Conservation (phyloP, 176 grass and related monocot genomes). For the Bothriochloa decipiens region DNA sequence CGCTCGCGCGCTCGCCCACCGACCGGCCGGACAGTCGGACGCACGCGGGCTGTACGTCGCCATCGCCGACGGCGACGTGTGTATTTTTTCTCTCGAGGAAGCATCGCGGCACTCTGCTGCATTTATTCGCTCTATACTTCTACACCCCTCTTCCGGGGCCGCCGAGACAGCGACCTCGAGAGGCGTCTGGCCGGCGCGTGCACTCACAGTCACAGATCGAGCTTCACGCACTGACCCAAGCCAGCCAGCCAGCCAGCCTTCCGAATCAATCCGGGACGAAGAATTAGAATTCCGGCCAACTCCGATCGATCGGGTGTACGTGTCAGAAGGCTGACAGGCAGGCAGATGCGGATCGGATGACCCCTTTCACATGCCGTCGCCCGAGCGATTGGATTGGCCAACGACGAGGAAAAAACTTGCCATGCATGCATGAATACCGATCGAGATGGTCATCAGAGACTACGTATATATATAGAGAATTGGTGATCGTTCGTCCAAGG, state of each 20-base stretch:
- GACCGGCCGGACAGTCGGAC: neutral
- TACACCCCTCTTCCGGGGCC: neutral
- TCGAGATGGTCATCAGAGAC: neutral
- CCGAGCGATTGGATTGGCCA: neutral
- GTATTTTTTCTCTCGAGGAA: neutral
- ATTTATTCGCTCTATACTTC: neutral
- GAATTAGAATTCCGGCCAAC: neutral
- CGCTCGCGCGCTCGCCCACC: neutral
- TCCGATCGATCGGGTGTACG: neutral
- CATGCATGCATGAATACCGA: neutral
- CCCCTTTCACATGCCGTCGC: slow-evolving; percentile 5
- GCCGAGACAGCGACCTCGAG: neutral
- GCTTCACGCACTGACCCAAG: neutral
- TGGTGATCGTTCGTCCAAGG: neutral
- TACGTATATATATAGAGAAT: neutral
- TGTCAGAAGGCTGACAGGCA: neutral
- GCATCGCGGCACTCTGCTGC: too few species aligned
- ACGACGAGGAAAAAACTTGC: neutral
- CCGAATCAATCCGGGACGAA: neutral
- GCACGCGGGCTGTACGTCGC: neutral
- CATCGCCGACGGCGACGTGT: neutral
- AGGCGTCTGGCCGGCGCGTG: too few species aligned
- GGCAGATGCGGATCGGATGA: neutral
- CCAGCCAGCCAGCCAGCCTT: too few species aligned
- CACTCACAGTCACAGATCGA: neutral